phyloP scores from a whole-genome alignment of 768 basidiomycete species.

The Piloderma croceum region DNA sequence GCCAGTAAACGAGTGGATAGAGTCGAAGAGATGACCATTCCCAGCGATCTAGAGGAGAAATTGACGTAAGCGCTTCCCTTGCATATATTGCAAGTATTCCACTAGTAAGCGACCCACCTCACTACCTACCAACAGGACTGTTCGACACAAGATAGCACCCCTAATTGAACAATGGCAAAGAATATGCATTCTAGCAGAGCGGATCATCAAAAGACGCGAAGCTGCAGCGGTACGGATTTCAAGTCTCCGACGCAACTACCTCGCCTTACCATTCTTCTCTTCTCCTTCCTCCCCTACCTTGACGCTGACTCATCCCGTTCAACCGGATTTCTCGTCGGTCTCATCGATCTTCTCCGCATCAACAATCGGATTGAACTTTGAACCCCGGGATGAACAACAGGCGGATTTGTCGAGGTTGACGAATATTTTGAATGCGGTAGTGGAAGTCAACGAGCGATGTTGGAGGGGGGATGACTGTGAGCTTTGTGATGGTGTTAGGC shows the following conservation, averaged over 20 bases:
- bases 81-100: conserved; percentile 1
- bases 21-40: conserved; percentile 88
- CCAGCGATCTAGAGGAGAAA: conserved; percentile 88
- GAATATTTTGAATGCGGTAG: conserved; percentile 72
- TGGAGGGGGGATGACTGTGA: conserved; percentile 84
- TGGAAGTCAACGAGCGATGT: conserved; percentile 73
- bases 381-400: conserved; percentile 35
- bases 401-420: conserved; percentile 80
- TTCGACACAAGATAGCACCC: conserved; percentile 68
- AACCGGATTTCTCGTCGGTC: conserved; percentile 25
- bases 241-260: conserved; percentile 56
- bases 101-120: no score
- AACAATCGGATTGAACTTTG: not conserved
- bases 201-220: conserved; percentile 84
- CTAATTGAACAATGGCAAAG: conserved; percentile 91
- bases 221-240: conserved; percentile 83
- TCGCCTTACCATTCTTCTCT: conserved; percentile 49
- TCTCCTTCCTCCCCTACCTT: conserved; percentile 29
- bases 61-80: conserved; percentile 48
- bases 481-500: conserved; percentile 69
- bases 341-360: conserved; percentile 13
- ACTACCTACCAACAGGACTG: conserved; percentile 39
- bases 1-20: conserved; percentile 70
- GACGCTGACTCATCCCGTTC: conserved; percentile 25
- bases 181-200: conserved; percentile 81